Evolutionary conservation across 176 grass and related monocot genomes (phyloP).

Genomic region (Alopecurus myosuroides): DNA sequence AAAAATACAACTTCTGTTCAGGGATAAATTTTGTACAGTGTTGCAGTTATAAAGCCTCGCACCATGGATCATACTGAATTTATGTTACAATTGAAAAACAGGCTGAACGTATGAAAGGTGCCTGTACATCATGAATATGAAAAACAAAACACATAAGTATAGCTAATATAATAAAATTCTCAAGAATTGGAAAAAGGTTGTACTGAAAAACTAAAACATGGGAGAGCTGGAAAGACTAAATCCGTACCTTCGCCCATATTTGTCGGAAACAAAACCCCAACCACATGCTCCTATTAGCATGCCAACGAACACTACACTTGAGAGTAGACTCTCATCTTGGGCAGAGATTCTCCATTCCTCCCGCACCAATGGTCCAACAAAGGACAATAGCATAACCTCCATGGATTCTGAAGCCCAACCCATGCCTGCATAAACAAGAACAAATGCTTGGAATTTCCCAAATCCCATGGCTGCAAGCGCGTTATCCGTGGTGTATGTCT

Average conservation of each 20-base stretch:
- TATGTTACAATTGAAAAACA: neutral
- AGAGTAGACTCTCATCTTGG: constrained; percentile 55
- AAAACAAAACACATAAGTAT: neutral
- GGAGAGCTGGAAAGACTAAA: neutral
- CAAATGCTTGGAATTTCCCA: constrained; percentile 69
- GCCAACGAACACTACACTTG: constrained; percentile 79
- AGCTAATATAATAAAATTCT: neutral
- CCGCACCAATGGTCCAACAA: constrained; percentile 63
- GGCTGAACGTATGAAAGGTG: neutral
- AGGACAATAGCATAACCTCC: constrained; percentile 87
- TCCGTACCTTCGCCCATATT: constrained; percentile 66
- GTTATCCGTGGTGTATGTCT: constrained; percentile 66
- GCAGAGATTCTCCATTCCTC: constrained; percentile 64
- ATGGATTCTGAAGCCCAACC: constrained; percentile 76
- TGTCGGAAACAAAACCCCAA: constrained; percentile 80
- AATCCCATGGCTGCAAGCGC: constrained; percentile 66
- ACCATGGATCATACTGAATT: neutral
- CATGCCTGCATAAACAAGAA: constrained; percentile 78
- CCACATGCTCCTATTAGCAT: constrained; percentile 75
- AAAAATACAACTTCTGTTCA: constrained; percentile 22
- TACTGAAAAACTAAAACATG: neutral
- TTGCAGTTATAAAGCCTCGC: neutral
- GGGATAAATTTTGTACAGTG: neutral
- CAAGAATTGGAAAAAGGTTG: neutral
- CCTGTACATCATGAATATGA: neutral